Evolutionary conservation across 192 early-diverging fungal genomes (phyloP).

Genomic region (Rhizophlyctis rosea): DNA sequence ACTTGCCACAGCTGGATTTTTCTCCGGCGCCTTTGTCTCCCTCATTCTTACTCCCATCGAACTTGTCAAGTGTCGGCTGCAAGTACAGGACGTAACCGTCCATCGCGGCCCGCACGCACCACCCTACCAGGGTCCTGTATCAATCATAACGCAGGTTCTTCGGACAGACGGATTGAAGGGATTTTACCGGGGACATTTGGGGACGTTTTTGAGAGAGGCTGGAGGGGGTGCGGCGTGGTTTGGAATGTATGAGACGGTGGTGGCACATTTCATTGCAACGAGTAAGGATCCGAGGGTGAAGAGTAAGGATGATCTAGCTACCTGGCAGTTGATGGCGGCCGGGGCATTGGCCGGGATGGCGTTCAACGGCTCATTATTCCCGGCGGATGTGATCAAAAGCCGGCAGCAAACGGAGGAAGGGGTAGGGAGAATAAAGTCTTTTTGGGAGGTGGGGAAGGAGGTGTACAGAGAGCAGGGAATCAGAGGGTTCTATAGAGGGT

Average conservation of each 20-base stretch:
- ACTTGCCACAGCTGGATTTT: constrained; percentile 74
- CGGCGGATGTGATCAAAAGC: constrained; percentile 91
- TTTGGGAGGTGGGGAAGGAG: constrained; percentile 59
- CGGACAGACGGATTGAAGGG: constrained; percentile 59
- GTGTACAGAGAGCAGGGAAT: constrained; percentile 78
- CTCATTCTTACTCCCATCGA: constrained; percentile 93
- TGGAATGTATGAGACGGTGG: constrained; percentile 84
- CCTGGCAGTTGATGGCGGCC: constrained; percentile 74
- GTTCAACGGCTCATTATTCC: constrained; percentile 83
- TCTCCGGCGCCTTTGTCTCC: constrained; percentile 83
- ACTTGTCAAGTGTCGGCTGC: constrained; percentile 94
- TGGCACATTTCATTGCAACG: constrained; percentile 48
- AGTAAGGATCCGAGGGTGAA: constrained; percentile 20
- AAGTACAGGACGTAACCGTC: constrained; percentile 70
- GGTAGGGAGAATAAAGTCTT: constrained; percentile 39
- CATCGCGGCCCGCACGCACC: neutral
- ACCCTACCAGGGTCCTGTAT: constrained; percentile 48
- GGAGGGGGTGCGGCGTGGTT: constrained; percentile 96
- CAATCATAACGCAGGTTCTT: constrained; percentile 53
- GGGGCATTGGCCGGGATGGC: constrained; percentile 91
- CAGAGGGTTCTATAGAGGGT: constrained; percentile 86
- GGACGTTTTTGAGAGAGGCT: constrained; percentile 84
- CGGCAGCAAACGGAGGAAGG: constrained; percentile 76
- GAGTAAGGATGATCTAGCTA: constrained; percentile 69
- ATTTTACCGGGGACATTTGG: constrained; percentile 75